Evolutionary conservation across 2,329 filamentous ascomycete species (phyloP).

Genomic region (Pseudogymnoascus sp.): DNA sequence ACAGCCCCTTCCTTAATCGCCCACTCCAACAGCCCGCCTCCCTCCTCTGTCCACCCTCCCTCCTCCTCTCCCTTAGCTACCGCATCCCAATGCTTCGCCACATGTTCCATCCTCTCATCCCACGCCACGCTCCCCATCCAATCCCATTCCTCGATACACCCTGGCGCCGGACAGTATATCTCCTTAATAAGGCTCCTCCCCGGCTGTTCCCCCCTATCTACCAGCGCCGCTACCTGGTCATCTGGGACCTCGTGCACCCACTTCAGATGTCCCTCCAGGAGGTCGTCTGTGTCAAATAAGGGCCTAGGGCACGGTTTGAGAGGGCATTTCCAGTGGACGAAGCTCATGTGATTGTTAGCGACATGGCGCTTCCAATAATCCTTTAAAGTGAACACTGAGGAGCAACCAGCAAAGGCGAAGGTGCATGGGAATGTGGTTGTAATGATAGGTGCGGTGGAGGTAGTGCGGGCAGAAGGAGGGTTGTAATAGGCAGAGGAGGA

Average conservation of each 20-base stretch:
- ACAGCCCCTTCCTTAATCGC: background rate
- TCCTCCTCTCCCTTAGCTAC: slow-evolving; percentile 13
- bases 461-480: background rate
- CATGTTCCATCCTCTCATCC: slow-evolving; percentile 82
- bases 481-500: background rate
- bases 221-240: background rate
- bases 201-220: background rate
- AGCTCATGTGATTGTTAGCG: slow-evolving; percentile 66
- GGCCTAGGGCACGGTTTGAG: slow-evolving; percentile 22
- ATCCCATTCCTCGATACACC: background rate
- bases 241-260: slow-evolving; percentile 67
- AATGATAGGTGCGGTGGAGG: background rate
- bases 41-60: background rate
- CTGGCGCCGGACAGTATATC: background rate
- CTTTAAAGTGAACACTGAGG: slow-evolving; percentile 64
- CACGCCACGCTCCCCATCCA: slow-evolving; percentile 34
- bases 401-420: slow-evolving; percentile 70
- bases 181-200: background rate
- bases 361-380: slow-evolving; percentile 96
- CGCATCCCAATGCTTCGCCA: slow-evolving; percentile 68
- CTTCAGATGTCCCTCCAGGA: slow-evolving; percentile 79
- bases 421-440: slow-evolving; percentile 43
- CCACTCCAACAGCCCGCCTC: background rate
- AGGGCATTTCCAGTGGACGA: slow-evolving; percentile 65
- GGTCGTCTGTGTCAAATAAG: slow-evolving; percentile 78